A percentile compares a stretch with the other conserved stretches of the same genome.
Evolutionary conservation across 1,284 basidiomycete species (phyloP).

Genomic region (Puccinia hordei): DNA sequence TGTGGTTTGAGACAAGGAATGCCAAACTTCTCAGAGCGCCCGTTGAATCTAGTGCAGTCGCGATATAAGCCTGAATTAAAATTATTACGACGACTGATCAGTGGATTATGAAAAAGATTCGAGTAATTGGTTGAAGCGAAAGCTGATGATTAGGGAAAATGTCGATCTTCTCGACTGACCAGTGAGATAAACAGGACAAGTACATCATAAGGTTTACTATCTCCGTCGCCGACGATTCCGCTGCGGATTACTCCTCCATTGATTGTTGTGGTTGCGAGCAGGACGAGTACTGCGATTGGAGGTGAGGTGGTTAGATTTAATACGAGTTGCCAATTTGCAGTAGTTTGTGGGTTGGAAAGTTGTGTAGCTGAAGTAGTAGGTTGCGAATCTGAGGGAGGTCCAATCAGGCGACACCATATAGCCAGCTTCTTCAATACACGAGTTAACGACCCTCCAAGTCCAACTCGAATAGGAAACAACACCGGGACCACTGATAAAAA

Average conservation of each 20-base stretch:
- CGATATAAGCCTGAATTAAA: conserved; percentile 73
- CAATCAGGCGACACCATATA: conserved; percentile 11
- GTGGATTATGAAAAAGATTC: neutral
- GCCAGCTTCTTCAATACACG: conserved; percentile 11
- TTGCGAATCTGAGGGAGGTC: neutral
- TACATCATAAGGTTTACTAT: conserved; percentile 83
- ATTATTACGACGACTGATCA: too few species aligned
- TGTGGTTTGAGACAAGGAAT: conserved; percentile 75
- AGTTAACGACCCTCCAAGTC: neutral
- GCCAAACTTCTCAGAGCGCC: conserved; percentile 84
- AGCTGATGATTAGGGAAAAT: neutral
- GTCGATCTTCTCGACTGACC: conserved; percentile 12
- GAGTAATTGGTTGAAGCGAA: neutral
- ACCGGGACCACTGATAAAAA: conserved; percentile 41
- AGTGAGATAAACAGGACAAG: conserved; percentile 87
- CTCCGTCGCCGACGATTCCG: conserved; percentile 70
- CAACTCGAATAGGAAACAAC: conserved; percentile 25
- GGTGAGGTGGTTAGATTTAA: conserved; percentile 61
- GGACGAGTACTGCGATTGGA: conserved; percentile 73
- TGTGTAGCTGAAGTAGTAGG: neutral
- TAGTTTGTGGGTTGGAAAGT: neutral
- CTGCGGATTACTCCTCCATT: conserved; percentile 68
- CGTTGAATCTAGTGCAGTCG: conserved; percentile 85
- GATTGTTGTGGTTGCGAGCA: conserved; percentile 76
- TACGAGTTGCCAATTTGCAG: conserved; percentile 16